Base-by-base conservation (phyloP, 495 filamentous ascomycete genomes). In the Podospora bellae-mahoneyi region DNA sequence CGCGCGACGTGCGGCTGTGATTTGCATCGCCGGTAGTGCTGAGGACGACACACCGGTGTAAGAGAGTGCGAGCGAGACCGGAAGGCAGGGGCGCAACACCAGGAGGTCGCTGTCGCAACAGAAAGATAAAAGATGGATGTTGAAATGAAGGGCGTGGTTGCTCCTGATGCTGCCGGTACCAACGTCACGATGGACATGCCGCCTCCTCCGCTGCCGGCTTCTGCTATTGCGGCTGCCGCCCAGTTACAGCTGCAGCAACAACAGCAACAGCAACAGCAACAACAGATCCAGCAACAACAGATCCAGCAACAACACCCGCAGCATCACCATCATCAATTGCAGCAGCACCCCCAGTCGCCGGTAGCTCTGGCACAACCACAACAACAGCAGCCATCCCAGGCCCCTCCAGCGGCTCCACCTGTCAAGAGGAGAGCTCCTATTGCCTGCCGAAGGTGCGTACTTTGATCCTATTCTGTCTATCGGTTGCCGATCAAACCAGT, bases 351-450 rank as follows among this genome's bases (percentile, higher is more conserved):
- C 15, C 48, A 60, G 63, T 13, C 15, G 15, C 39, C 39, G 53
- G 16, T 58, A n/a, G 57, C 15, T 48, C 39, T 3, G 18, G 39
- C 9, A 48, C 39, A 10, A 3, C 9, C 39, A 13, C 39, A 48
- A 48, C 39, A 48, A 10, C 59, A 32, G 9, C 59, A 32, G 27
- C 61, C n/a, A 20, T 16, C 27, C 16, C 61, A 39, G 60, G n/a
- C 30, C 58, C 44, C 62, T 16, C 59, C 55, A 18, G 15, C 66
- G 4, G 18, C 34, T 44, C 61, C 56, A 6, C 64, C 68, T 28
- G 72, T 82, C 69, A 82, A 82, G 69, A 76, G 80, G 66, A 78
- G 82, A 60, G 75, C 82, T 54, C 79, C 81, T 26, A 82, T 84
- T 69, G 82, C 82, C 68, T 84, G 82, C 68, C 81, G 82, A 73